Conservation (phyloP, 352 stramenopile species). For the Globisporangium orthogonon region DNA sequence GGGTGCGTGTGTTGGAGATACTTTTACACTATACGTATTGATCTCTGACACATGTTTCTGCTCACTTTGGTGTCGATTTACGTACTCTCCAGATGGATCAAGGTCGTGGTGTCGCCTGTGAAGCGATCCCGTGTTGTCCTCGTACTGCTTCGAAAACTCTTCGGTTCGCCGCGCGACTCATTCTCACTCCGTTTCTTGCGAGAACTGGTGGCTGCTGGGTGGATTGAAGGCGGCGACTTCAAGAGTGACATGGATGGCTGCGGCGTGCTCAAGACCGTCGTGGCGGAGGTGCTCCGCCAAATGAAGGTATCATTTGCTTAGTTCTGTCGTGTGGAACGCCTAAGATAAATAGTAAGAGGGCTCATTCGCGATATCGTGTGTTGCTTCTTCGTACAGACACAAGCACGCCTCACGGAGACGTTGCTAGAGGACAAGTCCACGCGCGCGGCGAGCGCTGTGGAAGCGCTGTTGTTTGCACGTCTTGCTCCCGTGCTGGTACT, state of each 20-base stretch:
- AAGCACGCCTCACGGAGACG: constrained; percentile 35
- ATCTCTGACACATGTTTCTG: background rate
- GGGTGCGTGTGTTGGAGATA: constrained; percentile 15
- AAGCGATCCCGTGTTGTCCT: constrained; percentile 15
- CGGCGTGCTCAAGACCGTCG: constrained; percentile 14
- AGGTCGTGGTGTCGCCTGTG: constrained; percentile 7
- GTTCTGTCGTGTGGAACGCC: background rate
- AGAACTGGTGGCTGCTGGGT: constrained; percentile 28
- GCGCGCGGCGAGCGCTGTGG: constrained; percentile 21
- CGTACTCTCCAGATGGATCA: constrained; percentile 23
- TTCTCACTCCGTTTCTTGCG: constrained; percentile 36
- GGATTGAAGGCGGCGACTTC: constrained; percentile 15
- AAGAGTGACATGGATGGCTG: background rate
- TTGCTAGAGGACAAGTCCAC: constrained; percentile 38
- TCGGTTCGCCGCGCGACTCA: constrained; percentile 34
- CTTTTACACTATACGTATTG: background rate
- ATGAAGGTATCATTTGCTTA: constrained; percentile 24
- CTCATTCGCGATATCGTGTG: too few relatives aligned
- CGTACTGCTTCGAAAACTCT: constrained; percentile 33
- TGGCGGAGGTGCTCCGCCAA: constrained; percentile 17
- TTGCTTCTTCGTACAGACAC: constrained; percentile 14
- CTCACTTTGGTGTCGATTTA: background rate
- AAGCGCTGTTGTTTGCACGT: constrained; percentile 51
- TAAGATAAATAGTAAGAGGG: too few relatives aligned
- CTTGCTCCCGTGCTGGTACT: constrained; percentile 55